Evolutionary conservation across 129 eudicot genomes (phyloP).

Genomic region (Cynara cardunculus): DNA sequence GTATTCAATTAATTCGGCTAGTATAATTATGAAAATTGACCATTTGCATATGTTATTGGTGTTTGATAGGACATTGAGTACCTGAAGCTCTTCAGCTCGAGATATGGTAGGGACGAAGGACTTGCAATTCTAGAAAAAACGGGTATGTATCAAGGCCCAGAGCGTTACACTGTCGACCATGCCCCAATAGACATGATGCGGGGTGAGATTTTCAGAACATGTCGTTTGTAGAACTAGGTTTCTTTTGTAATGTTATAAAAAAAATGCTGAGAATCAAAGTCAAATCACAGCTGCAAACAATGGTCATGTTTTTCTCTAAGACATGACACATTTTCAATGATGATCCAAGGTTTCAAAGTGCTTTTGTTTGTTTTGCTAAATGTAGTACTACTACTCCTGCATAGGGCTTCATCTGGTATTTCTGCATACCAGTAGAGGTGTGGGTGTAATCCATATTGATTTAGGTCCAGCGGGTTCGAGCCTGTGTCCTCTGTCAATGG

Average conservation of each 20-base stretch:
- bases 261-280: not conserved
- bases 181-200: conserved; percentile 85
- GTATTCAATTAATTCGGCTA: too few species aligned
- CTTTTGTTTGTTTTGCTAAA: conserved; percentile 2
- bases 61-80: conserved; percentile 78
- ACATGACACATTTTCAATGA: conserved; percentile 13
- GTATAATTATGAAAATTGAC: not conserved
- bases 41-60: not conserved
- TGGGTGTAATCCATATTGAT: not conserved
- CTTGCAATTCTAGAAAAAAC: conserved; percentile 73
- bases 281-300: not conserved
- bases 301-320: conserved; percentile 24
- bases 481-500: not conserved
- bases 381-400: not conserved
- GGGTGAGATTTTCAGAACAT: conserved; percentile 82
- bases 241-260: conserved; percentile 9
- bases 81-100: conserved; percentile 81
- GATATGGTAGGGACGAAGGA: conserved; percentile 82
- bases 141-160: conserved; percentile 92
- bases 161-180: conserved; percentile 84
- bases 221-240: conserved; percentile 44
- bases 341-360: not conserved
- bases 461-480: not conserved
- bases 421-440: not conserved
- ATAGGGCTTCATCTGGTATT: not conserved